Evolutionary conservation across 2,329 filamentous ascomycete species (phyloP).

Genomic region (Ophiognomonia clavigignenti-juglandacearum): DNA sequence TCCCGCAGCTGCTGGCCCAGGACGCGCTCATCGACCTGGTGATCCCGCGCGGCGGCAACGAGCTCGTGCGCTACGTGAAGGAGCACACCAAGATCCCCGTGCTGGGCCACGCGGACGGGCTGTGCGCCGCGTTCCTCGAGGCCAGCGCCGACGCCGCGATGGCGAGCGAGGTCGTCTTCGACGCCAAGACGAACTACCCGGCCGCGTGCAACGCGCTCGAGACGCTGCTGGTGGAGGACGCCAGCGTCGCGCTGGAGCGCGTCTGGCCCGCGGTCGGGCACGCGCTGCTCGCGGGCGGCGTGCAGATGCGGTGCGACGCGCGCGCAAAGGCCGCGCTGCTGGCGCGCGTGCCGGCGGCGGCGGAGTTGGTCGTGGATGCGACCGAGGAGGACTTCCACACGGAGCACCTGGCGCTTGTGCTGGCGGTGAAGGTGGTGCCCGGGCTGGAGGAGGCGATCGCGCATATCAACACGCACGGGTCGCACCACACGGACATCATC

Average conservation of each 20-base stretch:
- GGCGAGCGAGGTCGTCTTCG: slow-evolving; percentile 72
- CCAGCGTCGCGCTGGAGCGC: slow-evolving; percentile 59
- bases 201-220: slow-evolving; percentile 95
- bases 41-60: slow-evolving; percentile 86
- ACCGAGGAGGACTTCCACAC: slow-evolving; percentile 72
- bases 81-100: slow-evolving; percentile 89
- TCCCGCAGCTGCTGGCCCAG: slow-evolving; percentile 79
- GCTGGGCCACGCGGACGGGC: slow-evolving; percentile 89
- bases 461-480: slow-evolving; percentile 90
- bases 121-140: slow-evolving; percentile 84
- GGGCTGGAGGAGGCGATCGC: slow-evolving; percentile 66
- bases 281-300: slow-evolving; percentile 70
- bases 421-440: slow-evolving; percentile 78
- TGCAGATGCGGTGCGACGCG: slow-evolving; percentile 76
- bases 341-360: slow-evolving; percentile 34
- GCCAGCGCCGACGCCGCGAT: slow-evolving; percentile 67
- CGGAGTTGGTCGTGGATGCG: slow-evolving; percentile 56
- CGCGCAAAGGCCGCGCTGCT: slow-evolving; percentile 60
- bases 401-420: slow-evolving; percentile 79
- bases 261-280: slow-evolving; percentile 68
- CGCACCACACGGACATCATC: slow-evolving; percentile 91
- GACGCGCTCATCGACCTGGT: slow-evolving; percentile 91
- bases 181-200: slow-evolving; percentile 91
- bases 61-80: slow-evolving; percentile 87
- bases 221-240: slow-evolving; percentile 78